A percentile compares a stretch with the other conserved stretches of the same genome.
Evolutionary conservation across 352 stramenopile genomes (phyloP).

Genomic region (Halophytophthora polymorphica): DNA sequence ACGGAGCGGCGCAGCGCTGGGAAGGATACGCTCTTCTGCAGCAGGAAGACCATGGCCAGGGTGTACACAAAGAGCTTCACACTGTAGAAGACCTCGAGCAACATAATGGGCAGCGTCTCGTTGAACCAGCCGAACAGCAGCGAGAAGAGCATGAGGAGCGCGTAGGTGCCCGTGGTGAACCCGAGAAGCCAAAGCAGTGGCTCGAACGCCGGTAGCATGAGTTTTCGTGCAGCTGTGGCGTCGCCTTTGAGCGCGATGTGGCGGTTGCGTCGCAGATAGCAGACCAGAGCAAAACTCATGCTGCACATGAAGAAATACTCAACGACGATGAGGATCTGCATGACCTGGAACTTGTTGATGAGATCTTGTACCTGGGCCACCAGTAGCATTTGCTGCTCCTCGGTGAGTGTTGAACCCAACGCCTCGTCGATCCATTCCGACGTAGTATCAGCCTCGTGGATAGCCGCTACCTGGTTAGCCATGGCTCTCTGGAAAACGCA

Average conservation of each 20-base stretch:
- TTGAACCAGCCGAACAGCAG: constrained; percentile 28
- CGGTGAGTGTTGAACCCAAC: no score
- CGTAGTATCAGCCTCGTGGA: no score
- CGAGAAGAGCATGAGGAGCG: constrained; percentile 24
- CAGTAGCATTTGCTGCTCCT: no score
- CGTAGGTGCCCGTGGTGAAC: constrained; percentile 32
- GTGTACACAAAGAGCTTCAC: constrained; percentile 51
- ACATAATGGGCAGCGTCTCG: constrained; percentile 16
- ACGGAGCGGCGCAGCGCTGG: constrained; percentile 35
- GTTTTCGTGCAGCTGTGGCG: constrained; percentile 42
- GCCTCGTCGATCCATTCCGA: no score
- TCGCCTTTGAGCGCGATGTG: constrained; percentile 48
- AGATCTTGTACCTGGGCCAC: neutral
- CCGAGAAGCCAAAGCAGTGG: constrained; percentile 59
- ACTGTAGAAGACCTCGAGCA: constrained; percentile 49
- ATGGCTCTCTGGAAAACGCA: no score
- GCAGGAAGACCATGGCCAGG: constrained; percentile 46
- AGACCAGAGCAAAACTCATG: constrained; percentile 38
- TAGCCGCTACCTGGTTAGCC: no score
- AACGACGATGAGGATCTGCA: constrained; percentile 38
- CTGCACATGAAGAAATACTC: constrained; percentile 47
- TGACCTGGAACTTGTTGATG: constrained; percentile 30
- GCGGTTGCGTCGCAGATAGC: constrained; percentile 59
- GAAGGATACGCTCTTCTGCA: constrained; percentile 57
- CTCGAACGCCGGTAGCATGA: constrained; percentile 68